Evolutionary conservation across 148 eudicot genomes (phyloP).

Genomic region (Dianthus caryophyllus): DNA sequence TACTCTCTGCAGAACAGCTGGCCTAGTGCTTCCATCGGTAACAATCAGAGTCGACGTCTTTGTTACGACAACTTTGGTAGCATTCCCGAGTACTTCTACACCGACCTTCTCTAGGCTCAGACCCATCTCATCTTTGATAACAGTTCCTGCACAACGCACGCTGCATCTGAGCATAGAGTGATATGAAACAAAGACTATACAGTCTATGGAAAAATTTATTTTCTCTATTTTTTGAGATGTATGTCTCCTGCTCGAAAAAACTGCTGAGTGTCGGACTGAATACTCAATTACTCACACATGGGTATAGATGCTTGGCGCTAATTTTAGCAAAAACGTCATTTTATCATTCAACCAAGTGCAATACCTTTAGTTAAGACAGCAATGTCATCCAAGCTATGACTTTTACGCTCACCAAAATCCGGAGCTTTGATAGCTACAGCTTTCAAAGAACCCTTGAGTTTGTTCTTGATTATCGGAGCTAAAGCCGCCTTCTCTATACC

Average conservation of each 20-base stretch:
- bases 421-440: constrained; percentile 93
- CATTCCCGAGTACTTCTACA: constrained; percentile 60
- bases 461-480: constrained; percentile 72
- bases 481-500: constrained; percentile 85
- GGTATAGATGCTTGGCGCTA: background rate
- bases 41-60: constrained; percentile 77
- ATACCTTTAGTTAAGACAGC: constrained; percentile 80
- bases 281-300: background rate
- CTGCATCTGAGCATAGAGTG: background rate
- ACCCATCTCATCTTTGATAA: constrained; percentile 77
- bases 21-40: constrained; percentile 79
- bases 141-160: constrained; percentile 52
- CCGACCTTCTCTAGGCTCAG: constrained; percentile 60
- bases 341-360: background rate
- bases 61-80: constrained; percentile 66
- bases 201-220: too few species aligned
- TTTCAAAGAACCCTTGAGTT: constrained; percentile 67
- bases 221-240: too few species aligned
- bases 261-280: too few species aligned
- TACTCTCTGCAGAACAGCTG: constrained; percentile 59
- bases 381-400: constrained; percentile 76
- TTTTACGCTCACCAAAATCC: constrained; percentile 82
- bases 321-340: background rate
- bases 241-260: too few species aligned
- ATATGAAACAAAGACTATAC: background rate